A percentile compares a stretch with the other conserved stretches of the same genome.
These are phyloP conservation scores for Aureoboletus auriporus DNA, from an alignment of 768 basidiomycete species.

Conservation along the genomic window DNA sequence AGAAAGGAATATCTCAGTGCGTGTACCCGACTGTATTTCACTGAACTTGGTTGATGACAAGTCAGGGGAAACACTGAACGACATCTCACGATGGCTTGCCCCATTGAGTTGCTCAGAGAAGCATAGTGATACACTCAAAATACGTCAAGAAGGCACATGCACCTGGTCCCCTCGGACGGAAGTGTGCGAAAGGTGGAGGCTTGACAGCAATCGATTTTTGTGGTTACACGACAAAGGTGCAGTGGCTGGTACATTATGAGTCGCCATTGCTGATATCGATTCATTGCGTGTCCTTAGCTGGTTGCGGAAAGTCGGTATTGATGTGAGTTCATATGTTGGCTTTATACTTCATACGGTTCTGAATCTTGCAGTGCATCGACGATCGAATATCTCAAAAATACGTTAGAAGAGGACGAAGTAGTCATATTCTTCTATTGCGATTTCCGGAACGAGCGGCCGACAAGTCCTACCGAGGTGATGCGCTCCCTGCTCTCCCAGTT, in stretches of 20 bases:
- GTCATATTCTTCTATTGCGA: conserved; percentile 2
- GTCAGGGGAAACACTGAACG: neutral
- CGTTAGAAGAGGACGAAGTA: neutral
- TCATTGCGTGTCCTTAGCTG: too few relatives aligned
- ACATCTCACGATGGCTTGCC: conserved; percentile 1
- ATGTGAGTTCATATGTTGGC: too few relatives aligned
- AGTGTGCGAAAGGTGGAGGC: neutral
- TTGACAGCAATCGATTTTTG: neutral
- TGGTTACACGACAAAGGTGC: too few relatives aligned
- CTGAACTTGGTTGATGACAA: neutral
- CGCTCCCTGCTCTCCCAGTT: conserved; percentile 5
- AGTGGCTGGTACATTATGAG: too few relatives aligned
- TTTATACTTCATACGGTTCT: too few relatives aligned
- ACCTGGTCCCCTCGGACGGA: neutral
- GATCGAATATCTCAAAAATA: neutral
- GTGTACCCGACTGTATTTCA: neutral
- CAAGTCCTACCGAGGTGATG: neutral
- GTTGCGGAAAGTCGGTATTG: too few relatives aligned
- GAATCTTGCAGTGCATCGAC: too few relatives aligned
- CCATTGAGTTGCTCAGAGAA: neutral
- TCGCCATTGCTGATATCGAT: too few relatives aligned
- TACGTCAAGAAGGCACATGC: conserved; percentile 3
- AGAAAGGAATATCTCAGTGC: neutral
- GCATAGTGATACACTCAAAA: neutral
- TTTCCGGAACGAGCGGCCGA: conserved; percentile 1